Percentiles rank a stretch among this genome's conserved stretches.
Evolutionary conservation across 768 basidiomycete species (phyloP).

Genomic region (Daedalea quercina): DNA sequence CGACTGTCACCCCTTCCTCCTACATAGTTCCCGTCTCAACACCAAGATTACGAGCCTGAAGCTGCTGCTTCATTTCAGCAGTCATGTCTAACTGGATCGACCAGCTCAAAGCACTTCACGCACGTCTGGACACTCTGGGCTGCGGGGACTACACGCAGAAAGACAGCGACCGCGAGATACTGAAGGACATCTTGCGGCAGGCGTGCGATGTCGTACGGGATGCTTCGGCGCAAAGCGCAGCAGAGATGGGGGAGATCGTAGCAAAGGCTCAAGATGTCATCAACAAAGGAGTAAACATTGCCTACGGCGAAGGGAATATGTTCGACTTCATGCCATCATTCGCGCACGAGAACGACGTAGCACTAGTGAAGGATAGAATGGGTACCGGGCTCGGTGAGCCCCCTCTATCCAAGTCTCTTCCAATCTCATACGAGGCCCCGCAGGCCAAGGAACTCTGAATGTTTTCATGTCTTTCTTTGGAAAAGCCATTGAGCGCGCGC

Average conservation of each 20-base stretch:
- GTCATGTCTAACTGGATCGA: too few relatives aligned
- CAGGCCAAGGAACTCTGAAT: too few relatives aligned
- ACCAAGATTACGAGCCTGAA: too few relatives aligned
- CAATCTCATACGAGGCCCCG: too few relatives aligned
- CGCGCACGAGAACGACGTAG: slow-evolving; percentile 7
- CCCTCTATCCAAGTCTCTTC: background rate
- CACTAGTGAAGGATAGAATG: background rate
- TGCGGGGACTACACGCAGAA: background rate
- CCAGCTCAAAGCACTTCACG: too few relatives aligned
- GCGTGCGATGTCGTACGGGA: slow-evolving; percentile 10
- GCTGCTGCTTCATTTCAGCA: too few relatives aligned
- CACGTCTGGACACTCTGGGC: too few relatives aligned
- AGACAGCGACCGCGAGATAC: background rate
- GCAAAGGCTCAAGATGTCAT: slow-evolving; percentile 5
- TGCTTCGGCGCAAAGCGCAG: background rate
- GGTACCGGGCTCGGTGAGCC: too few relatives aligned
- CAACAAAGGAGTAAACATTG: slow-evolving; percentile 1
- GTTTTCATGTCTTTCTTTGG: too few relatives aligned
- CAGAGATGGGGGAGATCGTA: slow-evolving; percentile 2
- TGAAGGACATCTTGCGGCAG: slow-evolving; percentile 2
- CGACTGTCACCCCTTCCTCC: too few relatives aligned
- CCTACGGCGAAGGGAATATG: slow-evolving; percentile 3
- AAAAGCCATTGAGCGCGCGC: background rate
- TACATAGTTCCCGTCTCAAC: too few relatives aligned
- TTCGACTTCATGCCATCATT: slow-evolving; percentile 15